A percentile compares a stretch with the other conserved stretches of the same genome.
Evolutionary conservation across 352 stramenopile genomes (phyloP).

Genomic region (Blastocystis sp.): DNA sequence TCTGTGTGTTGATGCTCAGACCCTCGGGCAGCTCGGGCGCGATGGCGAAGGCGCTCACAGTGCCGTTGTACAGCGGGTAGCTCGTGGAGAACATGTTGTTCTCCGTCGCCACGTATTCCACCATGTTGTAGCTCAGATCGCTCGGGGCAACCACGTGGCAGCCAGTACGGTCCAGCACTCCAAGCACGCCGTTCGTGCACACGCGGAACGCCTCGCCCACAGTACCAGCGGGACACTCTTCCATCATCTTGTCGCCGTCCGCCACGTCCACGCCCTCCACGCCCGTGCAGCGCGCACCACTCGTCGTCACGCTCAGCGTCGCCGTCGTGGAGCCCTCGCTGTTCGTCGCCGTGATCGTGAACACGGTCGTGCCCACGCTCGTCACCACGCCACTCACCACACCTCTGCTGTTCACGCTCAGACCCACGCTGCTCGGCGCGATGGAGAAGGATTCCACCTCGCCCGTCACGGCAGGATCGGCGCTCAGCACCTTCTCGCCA

Average conservation of each 20-base stretch:
- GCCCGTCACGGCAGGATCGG: neutral
- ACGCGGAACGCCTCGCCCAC: neutral
- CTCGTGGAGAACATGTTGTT: neutral
- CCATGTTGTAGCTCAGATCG: neutral
- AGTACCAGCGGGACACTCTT: neutral
- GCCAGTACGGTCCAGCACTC: neutral
- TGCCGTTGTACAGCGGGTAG: neutral
- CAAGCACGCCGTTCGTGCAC: constrained; percentile 39
- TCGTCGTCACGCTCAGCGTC: neutral
- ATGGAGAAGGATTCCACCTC: neutral
- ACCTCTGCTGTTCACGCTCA: neutral
- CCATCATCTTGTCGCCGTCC: neutral
- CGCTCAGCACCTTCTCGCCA: neutral
- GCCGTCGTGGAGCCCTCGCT: too few relatives aligned
- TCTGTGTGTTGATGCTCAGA: neutral
- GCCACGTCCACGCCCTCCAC: constrained; percentile 14
- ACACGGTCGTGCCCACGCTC: neutral
- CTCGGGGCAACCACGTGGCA: neutral
- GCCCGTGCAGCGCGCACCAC: neutral
- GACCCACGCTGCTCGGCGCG: neutral
- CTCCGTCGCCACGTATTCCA: neutral
- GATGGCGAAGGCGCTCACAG: neutral
- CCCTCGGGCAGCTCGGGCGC: neutral
- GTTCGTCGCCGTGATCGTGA: neutral
- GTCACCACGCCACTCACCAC: constrained; percentile 7